Conservation (phyloP, 352 stramenopile species). For the Pythium periplocum region DNA sequence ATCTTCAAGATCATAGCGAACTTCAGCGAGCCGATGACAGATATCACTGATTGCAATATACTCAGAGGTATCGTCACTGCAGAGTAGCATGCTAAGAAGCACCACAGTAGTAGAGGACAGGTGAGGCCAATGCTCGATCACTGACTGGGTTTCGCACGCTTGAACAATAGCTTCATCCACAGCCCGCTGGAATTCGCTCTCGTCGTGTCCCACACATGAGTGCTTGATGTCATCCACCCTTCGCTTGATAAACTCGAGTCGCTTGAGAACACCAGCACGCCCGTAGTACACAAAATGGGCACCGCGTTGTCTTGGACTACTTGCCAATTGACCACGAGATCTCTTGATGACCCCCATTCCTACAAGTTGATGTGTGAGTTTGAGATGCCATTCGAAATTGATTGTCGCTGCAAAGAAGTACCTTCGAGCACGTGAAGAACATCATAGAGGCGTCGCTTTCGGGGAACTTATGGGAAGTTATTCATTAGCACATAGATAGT, state of each 20-base stretch:
- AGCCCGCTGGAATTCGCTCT: conserved; percentile 8
- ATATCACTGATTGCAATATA: too few species aligned
- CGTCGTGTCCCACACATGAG: conserved; percentile 11
- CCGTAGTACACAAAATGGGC: conserved; percentile 55
- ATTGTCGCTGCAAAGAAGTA: conserved; percentile 8
- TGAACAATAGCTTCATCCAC: conserved; percentile 40
- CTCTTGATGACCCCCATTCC: conserved; percentile 61
- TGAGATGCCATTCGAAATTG: too few species aligned
- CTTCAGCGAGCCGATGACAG: too few species aligned
- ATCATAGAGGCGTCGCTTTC: conserved; percentile 72
- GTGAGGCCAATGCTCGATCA: conserved; percentile 42
- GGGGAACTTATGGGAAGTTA: conserved; percentile 28
- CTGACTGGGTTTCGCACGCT: conserved; percentile 39
- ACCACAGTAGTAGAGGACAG: conserved; percentile 45
- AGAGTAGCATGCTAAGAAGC: conserved; percentile 52
- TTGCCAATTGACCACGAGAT: conserved; percentile 25
- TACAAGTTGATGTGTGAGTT: conserved; percentile 8
- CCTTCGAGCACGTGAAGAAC: conserved; percentile 77
- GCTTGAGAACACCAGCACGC: conserved; percentile 29
- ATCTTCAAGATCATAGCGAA: too few species aligned
- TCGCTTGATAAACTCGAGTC: conserved; percentile 28
- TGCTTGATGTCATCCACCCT: conserved; percentile 6
- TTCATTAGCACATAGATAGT: conserved; percentile 2
- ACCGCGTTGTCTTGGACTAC: conserved; percentile 28
- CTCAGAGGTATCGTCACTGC: too few species aligned